These are phyloP conservation scores for Trichoderma sp. DNA, from an alignment of 2,329 filamentous ascomycete genomes.

Conservation along the genomic window DNA sequence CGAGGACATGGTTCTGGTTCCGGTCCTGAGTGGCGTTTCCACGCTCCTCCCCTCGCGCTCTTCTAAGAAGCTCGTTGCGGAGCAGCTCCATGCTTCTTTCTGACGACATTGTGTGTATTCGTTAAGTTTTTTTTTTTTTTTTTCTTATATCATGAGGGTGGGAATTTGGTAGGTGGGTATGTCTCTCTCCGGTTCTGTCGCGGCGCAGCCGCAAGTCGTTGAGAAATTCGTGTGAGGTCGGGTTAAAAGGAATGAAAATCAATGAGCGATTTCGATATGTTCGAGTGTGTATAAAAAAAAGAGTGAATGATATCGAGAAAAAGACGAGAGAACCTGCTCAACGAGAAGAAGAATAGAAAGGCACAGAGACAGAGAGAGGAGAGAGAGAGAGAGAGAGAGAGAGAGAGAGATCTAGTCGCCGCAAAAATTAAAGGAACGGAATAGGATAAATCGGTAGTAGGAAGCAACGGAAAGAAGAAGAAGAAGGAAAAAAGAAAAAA, in stretches of 20 bases:
- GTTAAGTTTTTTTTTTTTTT: background rate
- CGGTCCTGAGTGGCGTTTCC: slow-evolving; percentile 19
- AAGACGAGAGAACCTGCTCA: slow-evolving; percentile 13
- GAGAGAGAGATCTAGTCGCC: background rate
- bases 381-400: background rate
- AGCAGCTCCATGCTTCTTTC: slow-evolving; percentile 31
- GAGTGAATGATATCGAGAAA: background rate
- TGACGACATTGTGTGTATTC: slow-evolving; percentile 7
- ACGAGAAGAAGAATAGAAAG: background rate
- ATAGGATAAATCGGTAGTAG: background rate
- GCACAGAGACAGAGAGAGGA: background rate
- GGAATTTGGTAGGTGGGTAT: background rate
- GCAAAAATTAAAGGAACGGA: slow-evolving; percentile 3
- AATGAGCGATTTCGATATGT: background rate
- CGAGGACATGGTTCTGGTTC: slow-evolving; percentile 19
- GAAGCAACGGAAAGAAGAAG: background rate
- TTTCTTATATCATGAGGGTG: background rate
- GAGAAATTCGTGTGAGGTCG: background rate
- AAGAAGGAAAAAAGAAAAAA: background rate
- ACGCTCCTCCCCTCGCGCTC: slow-evolving; percentile 30
- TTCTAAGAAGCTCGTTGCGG: slow-evolving; percentile 32
- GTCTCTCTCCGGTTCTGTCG: background rate
- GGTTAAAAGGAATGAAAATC: background rate
- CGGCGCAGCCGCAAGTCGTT: slow-evolving; percentile 12
- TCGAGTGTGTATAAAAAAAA: background rate